Evolutionary conservation across 768 basidiomycete species (phyloP), one percentile per base, ranked within the genome.

Genomic region (Calocera viscosa): DNA sequence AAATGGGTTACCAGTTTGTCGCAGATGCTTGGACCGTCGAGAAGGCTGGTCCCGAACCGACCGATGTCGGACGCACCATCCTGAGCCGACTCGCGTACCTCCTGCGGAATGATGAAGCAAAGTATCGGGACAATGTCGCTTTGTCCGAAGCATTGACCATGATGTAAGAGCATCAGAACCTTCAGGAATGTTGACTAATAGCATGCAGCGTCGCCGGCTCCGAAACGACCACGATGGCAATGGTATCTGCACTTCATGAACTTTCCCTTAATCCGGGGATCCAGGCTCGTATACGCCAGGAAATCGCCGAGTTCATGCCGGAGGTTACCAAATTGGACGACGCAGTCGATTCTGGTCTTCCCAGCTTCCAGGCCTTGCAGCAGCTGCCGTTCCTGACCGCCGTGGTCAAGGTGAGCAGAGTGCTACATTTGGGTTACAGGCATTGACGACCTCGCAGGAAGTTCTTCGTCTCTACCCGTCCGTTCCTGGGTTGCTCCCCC

Each of bases 201-300:
- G 11, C 10, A 19, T 8, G 2, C 68, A 91, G 90, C 74, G 82
- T 91, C 67, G 90, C 89, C 66, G 88, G 86, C 39, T 83, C 87
- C 28, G 89, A 91, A 72, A 90, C 90, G 0, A 86, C 86, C 3
- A 87, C 89, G 0, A 88, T 83, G 41, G 81, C 88, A 10, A 76
- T 90, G 26, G 84, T 86, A 1, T 91, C 88, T 76, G 80, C 90
- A 72, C 82, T 86, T 70, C 91, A 89, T 87, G 89, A 90, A 72
- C 82, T 91, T 63, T 86, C 82, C 70, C 86, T 86, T 68, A 83
- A 89, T 66, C 80, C 80, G 30, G 89, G 90, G 72, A 82, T 91
- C 66, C 75, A 83, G 76, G 80, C 77, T 77, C 86, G 85, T 71
- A 82, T 91, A 33, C 89, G 86, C 70, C 77, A 77, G 24, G 90